Evolutionary conservation across 2,329 filamentous ascomycete species (phyloP).

Genomic region (Uncinocarpus reesii): DNA sequence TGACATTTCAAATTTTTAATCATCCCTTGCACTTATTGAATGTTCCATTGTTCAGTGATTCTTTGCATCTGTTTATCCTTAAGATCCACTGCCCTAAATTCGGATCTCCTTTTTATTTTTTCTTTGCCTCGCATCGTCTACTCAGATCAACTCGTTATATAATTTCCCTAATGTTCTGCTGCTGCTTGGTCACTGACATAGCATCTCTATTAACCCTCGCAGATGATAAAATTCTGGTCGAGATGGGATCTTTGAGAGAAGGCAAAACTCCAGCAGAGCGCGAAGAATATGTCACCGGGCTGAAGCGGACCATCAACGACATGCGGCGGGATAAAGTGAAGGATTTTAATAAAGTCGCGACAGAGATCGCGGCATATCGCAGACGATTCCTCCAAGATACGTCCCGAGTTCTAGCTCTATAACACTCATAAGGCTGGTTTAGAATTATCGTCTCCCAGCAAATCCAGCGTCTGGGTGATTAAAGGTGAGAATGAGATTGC

Average conservation of each 20-base stretch:
- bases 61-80: conserved; percentile 2
- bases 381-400: conserved; percentile 41
- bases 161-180: neutral
- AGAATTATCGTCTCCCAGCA: neutral
- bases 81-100: neutral
- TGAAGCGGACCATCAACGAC: conserved; percentile 42
- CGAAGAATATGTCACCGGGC: conserved; percentile 36
- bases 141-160: neutral
- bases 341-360: conserved; percentile 41
- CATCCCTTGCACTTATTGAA: neutral
- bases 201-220: conserved; percentile 29
- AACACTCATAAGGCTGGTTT: conserved; percentile 15
- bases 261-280: conserved; percentile 37
- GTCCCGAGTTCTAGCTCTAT: conserved; percentile 38
- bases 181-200: conserved; percentile 27
- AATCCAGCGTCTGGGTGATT: neutral
- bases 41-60: neutral
- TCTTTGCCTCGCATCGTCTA: conserved; percentile 1
- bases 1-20: conserved; percentile 17
- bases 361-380: conserved; percentile 42
- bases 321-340: conserved; percentile 42
- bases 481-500: conserved; percentile 10
- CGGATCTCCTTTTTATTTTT: neutral
- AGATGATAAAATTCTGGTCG: conserved; percentile 44
- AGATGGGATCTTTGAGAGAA: conserved; percentile 40